Conservation (phyloP, 768 basidiomycete species). For the Pleurotus cornucopiae region DNA sequence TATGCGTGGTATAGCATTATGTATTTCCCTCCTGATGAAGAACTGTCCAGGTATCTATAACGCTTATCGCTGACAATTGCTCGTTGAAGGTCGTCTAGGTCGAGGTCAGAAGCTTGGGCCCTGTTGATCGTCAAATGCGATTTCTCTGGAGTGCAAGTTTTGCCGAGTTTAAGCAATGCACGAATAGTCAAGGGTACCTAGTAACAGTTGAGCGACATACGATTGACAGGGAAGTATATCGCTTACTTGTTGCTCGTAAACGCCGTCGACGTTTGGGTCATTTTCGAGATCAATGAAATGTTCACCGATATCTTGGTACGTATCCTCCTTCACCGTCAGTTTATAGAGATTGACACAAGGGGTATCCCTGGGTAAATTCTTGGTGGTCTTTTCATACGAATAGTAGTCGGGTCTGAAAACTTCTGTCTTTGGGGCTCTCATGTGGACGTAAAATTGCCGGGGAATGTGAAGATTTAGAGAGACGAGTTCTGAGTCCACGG, state of each 20-base stretch:
- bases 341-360: constrained; percentile 80
- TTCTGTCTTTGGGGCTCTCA: constrained; percentile 64
- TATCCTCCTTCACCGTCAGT: constrained; percentile 75
- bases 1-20: constrained; percentile 87
- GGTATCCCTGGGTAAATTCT: constrained; percentile 76
- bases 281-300: constrained; percentile 93
- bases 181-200: constrained; percentile 83
- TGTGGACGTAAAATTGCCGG: constrained; percentile 90
- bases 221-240: too few species aligned
- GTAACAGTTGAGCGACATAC: constrained; percentile 1
- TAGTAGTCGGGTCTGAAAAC: constrained; percentile 72
- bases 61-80: constrained; percentile 52
- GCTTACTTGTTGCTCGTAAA: constrained; percentile 87
- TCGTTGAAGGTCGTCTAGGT: constrained; percentile 75
- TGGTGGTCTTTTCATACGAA: constrained; percentile 63
- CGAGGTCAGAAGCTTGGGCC: constrained; percentile 79
- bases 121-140: constrained; percentile 70
- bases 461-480: constrained; percentile 81
- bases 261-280: constrained; percentile 91
- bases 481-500: constrained; percentile 74
- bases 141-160: constrained; percentile 69
- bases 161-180: constrained; percentile 79
- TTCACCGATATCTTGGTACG: constrained; percentile 80
- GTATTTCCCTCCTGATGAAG: constrained; percentile 59
- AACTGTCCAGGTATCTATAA: constrained; percentile 71